Evolutionary conservation across 2,329 filamentous ascomycete genomes (phyloP).

Genomic region (Colletotrichum navitas): DNA sequence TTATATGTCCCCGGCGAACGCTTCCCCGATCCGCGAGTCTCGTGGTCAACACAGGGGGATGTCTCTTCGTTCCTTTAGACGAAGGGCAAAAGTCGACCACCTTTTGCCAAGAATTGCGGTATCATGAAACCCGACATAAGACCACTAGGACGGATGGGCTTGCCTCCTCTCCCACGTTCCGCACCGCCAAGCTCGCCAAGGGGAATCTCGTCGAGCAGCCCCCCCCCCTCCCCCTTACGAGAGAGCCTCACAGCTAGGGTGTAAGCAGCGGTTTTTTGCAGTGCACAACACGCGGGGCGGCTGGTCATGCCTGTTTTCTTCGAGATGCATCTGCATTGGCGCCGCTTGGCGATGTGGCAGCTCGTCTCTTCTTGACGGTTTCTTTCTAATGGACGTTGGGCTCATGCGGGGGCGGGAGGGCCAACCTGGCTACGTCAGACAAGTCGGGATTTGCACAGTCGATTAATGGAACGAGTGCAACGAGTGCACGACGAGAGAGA

Average conservation of each 20-base stretch:
- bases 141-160: constrained; percentile 25
- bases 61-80: background rate
- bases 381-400: background rate
- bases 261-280: background rate
- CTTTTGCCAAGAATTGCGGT: constrained; percentile 19
- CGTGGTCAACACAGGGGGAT: background rate
- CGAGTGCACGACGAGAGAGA: background rate
- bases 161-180: constrained; percentile 13
- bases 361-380: constrained; percentile 36
- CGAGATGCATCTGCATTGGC: constrained; percentile 26
- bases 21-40: background rate
- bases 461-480: background rate
- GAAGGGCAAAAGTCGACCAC: background rate
- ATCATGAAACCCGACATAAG: constrained; percentile 37
- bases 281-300: background rate
- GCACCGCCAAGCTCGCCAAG: constrained; percentile 39
- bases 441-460: too few species aligned
- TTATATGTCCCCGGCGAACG: constrained; percentile 21
- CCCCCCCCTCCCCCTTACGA: background rate
- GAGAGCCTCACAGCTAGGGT: constrained; percentile 13
- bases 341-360: constrained; percentile 31
- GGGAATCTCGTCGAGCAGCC: background rate
- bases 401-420: constrained; percentile 6
- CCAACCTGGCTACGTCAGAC: background rate
- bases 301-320: constrained; percentile 32